Evolutionary conservation across 805 yeast genomes (phyloP).

Genomic region (Candida incommunis): DNA sequence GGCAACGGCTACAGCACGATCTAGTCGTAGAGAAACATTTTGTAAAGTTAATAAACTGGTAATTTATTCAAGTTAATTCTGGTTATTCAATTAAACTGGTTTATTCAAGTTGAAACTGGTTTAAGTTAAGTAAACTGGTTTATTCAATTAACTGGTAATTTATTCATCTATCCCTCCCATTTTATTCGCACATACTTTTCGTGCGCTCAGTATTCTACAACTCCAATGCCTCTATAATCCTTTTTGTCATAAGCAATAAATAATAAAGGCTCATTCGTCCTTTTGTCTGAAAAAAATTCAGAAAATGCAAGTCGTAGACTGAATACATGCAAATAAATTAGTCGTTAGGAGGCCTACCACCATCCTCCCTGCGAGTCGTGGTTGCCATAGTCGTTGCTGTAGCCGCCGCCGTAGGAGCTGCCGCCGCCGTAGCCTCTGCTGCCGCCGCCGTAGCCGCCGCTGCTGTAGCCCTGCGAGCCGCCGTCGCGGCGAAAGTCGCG

Average conservation of each 20-base stretch:
- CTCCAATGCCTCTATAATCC: not conserved
- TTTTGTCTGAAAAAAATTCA: not conserved
- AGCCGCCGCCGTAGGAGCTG: constrained; percentile 14
- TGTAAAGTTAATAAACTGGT: not conserved
- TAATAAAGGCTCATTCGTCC: constrained; percentile 1
- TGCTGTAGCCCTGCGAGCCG: constrained; percentile 17
- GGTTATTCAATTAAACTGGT: no score
- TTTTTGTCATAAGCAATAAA: not conserved
- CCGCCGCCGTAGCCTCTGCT: constrained; percentile 10
- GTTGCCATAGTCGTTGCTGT: constrained; percentile 14
- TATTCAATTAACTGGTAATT: no score
- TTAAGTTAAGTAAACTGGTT: no score
- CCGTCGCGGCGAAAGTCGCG: constrained; percentile 19
- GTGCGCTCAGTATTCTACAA: constrained; percentile 1
- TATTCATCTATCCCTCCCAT: not conserved
- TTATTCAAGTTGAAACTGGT: no score
- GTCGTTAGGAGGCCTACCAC: constrained; percentile 9
- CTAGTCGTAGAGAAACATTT: not conserved
- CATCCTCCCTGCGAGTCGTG: constrained; percentile 10
- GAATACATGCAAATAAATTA: constrained; percentile 3
- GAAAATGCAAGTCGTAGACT: constrained; percentile 3
- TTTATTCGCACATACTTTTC: constrained; percentile 1
- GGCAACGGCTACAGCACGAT: not conserved
- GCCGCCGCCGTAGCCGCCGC: constrained; percentile 12
- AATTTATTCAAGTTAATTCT: not conserved